Conservation (phyloP, 108 stramenopile species). For the Cyclostephanos invisitatus region DNA sequence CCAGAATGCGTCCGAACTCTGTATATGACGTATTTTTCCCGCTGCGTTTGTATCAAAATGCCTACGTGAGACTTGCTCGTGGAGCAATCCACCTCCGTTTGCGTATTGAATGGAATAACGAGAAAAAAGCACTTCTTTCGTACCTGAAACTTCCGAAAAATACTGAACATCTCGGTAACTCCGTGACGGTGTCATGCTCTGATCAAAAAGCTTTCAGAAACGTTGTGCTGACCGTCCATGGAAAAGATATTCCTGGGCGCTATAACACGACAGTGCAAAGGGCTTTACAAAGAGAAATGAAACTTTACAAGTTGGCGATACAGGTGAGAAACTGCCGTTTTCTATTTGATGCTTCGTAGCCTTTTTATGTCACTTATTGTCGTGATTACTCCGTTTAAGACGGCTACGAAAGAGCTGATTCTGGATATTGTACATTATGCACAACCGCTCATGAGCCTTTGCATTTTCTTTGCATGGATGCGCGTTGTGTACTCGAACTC, state of each 20-base stretch:
- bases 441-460: slow-evolving; percentile 50
- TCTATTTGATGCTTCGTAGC: not conserved
- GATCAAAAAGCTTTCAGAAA: slow-evolving; percentile 70
- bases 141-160: slow-evolving; percentile 55
- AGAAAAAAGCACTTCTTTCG: slow-evolving; percentile 60
- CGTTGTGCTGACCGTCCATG: slow-evolving; percentile 70
- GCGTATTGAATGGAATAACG: slow-evolving; percentile 58
- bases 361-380: slow-evolving; percentile 4
- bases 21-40: slow-evolving; percentile 73
- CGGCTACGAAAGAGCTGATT: slow-evolving; percentile 29
- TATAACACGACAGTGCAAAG: slow-evolving; percentile 37
- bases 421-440: slow-evolving; percentile 49
- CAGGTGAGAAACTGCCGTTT: slow-evolving; percentile 31
- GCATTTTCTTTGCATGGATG: slow-evolving; percentile 72
- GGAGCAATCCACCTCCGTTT: slow-evolving; percentile 71
- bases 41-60: slow-evolving; percentile 57
- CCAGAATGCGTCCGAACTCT: slow-evolving; percentile 55
- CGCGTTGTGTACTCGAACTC: slow-evolving; percentile 59
- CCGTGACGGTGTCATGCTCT: slow-evolving; percentile 53
- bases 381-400: slow-evolving; percentile 21
- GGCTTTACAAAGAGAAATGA: slow-evolving; percentile 57
- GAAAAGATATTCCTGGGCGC: slow-evolving; percentile 59
- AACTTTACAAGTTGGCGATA: slow-evolving; percentile 39
- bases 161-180: slow-evolving; percentile 28
- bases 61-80: slow-evolving; percentile 53